Evolutionary conservation across 805 yeast genomes (phyloP), one percentile per base, ranked within the genome.

Genomic region (Nakazawaea molendinolei): DNA sequence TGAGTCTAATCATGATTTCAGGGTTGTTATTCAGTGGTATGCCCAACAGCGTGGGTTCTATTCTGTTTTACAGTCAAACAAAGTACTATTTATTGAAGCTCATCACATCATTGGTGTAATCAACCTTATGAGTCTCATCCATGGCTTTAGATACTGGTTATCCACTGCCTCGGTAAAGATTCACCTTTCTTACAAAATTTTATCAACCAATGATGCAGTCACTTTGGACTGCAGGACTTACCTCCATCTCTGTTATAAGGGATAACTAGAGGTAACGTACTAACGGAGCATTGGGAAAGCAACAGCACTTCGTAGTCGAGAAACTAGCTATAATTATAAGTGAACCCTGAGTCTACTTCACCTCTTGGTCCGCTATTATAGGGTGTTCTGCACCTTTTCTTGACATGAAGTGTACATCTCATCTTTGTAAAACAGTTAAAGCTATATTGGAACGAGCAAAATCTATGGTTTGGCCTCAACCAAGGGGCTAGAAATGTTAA

Each of bases 401-500:
- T 23, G 28, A 16, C 17, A 7, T 31, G n/a, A 16, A 21, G 21
- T 17, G 28, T 23, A 31, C 34, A 31, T 30, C 22, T 9, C 15
- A 18, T 2, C 14, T n/a, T 25, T 2, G 8, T 19, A 12, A 14
- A 16, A 28, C 5, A 6, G n/a, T n/a, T n/a, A n/a, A n/a, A n/a
- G n/a, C n/a, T n/a, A n/a, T n/a, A n/a, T n/a, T n/a, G n/a, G n/a
- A n/a, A n/a, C n/a, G n/a, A n/a, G n/a, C n/a, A n/a, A 16, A 12
- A 12, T 15, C 33, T 26, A 49, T 21, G 47, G 46, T 16, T 41
- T 42, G 12, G 35, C 48, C 18, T 40, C 46, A n/a, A 35, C 36
- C 13, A 39, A 55, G 0, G 87, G 87, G 55, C 89, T 80, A 3
- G 87, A 76, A 34, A 86, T 83, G 52, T 83, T 86, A 13, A 86